A percentile compares a stretch with the other conserved stretches of the same genome.
Evolutionary conservation across 768 basidiomycete genomes (phyloP).

Genomic region (Leccinum aurantiacum): DNA sequence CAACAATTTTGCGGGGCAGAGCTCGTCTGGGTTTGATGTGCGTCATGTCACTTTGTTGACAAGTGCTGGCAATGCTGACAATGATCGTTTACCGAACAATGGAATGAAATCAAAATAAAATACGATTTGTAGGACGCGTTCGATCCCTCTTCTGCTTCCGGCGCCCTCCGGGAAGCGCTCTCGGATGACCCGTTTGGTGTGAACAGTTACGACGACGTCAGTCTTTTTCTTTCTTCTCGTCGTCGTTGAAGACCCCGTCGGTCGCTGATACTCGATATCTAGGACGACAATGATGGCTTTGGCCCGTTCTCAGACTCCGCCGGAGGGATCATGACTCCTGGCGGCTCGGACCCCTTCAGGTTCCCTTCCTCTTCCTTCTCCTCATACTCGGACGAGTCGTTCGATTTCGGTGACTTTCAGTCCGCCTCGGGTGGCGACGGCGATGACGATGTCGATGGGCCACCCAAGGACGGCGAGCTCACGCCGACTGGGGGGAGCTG

Average conservation of each 20-base stretch:
- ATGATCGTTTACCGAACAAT: not conserved
- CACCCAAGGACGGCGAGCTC: constrained; percentile 40
- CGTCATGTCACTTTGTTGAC: not conserved
- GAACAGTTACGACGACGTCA: constrained; percentile 51
- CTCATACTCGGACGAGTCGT: constrained; percentile 63
- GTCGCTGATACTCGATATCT: constrained; percentile 1
- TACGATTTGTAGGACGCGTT: constrained; percentile 51
- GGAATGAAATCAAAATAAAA: not conserved
- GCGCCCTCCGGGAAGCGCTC: constrained; percentile 36
- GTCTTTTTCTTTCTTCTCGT: constrained; percentile 2
- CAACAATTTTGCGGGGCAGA: constrained; percentile 35
- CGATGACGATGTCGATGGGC: not conserved
- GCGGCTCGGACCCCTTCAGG: constrained; percentile 54
- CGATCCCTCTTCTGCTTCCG: constrained; percentile 33
- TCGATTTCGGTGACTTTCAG: constrained; percentile 82
- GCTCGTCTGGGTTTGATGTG: constrained; percentile 56
- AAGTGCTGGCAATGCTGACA: not conserved
- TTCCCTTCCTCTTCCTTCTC: constrained; percentile 44
- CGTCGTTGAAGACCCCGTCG: not conserved
- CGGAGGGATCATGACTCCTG: constrained; percentile 30
- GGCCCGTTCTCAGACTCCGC: constrained; percentile 78
- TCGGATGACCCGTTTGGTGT: constrained; percentile 51
- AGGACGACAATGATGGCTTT: constrained; percentile 60
- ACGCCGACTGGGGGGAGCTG: constrained; percentile 71
- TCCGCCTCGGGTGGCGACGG: constrained; percentile 26